Evolutionary conservation across 2,329 filamentous ascomycete species (phyloP).

Genomic region (Fusarium mundagurra): DNA sequence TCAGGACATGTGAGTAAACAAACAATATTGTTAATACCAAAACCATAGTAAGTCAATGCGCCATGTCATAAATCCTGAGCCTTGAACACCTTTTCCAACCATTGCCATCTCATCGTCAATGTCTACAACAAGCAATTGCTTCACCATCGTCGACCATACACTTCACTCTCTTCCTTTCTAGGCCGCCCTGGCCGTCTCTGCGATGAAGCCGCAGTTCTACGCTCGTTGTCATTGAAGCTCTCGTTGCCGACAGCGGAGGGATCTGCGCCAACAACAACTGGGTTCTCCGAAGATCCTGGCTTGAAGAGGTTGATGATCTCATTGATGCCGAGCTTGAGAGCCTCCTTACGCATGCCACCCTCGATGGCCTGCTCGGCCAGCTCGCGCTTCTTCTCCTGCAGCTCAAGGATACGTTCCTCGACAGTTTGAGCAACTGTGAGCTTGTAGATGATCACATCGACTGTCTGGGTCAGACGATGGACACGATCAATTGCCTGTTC

Average conservation of each 20-base stretch:
- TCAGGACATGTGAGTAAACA: neutral
- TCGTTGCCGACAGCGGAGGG: constrained; percentile 26
- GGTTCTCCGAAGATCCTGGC: constrained; percentile 58
- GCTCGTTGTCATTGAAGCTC: constrained; percentile 24
- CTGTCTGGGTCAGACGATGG: constrained; percentile 95
- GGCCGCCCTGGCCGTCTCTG: constrained; percentile 41
- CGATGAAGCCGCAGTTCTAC: constrained; percentile 38
- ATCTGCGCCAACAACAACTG: constrained; percentile 27
- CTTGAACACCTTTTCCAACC: constrained; percentile 7
- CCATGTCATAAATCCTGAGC: constrained; percentile 4
- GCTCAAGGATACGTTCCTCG: constrained; percentile 91
- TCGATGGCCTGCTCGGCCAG: constrained; percentile 94
- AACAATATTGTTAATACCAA: neutral
- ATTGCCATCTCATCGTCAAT: neutral
- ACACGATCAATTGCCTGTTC: constrained; percentile 99
- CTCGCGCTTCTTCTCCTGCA: constrained; percentile 93
- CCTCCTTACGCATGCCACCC: constrained; percentile 75
- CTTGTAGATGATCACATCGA: constrained; percentile 95
- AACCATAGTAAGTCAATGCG: neutral
- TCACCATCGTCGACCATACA: constrained; percentile 37
- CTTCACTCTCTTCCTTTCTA: constrained; percentile 30
- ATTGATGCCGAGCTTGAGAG: constrained; percentile 87
- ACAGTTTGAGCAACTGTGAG: constrained; percentile 88
- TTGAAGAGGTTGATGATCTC: constrained; percentile 94
- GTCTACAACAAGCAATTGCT: neutral